Evolutionary conservation across 139 green algal species (phyloP).

Genomic region (Astrephomene gubernaculifera): DNA sequence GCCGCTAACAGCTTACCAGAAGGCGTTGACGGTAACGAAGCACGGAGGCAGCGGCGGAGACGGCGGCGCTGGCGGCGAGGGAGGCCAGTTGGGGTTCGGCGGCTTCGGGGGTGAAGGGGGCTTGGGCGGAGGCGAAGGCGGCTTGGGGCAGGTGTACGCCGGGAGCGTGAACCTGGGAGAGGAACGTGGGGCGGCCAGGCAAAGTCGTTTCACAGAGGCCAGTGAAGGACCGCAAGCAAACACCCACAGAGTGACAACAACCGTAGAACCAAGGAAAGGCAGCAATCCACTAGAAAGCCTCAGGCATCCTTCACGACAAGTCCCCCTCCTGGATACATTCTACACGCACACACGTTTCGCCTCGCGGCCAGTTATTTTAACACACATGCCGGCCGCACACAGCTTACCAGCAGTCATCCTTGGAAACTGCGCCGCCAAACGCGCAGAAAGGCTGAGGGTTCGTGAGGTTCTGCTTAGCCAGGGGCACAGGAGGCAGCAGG

Average conservation of each 20-base stretch:
- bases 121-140: slow-evolving; percentile 8
- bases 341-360: too few species aligned
- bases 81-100: not conserved
- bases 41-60: slow-evolving; percentile 26
- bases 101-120: not conserved
- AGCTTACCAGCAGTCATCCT: slow-evolving; percentile 13
- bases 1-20: too few species aligned
- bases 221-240: not conserved
- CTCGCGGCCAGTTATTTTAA: too few species aligned
- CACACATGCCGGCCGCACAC: not conserved
- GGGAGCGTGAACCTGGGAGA: slow-evolving; percentile 14
- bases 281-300: too few species aligned
- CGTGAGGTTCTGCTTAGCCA: not conserved
- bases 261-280: too few species aligned
- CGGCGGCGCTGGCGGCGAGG: not conserved
- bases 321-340: not conserved
- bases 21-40: not conserved
- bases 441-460: slow-evolving; percentile 31
- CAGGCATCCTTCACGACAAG: too few species aligned
- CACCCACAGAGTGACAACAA: not conserved
- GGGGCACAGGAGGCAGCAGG: not conserved
- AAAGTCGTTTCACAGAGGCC: too few species aligned
- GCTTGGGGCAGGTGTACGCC: not conserved
- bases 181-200: not conserved
- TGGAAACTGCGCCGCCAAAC: not conserved